phyloP scores from a whole-genome alignment of 306 rosid genomes.

The Purshia tridentata region DNA sequence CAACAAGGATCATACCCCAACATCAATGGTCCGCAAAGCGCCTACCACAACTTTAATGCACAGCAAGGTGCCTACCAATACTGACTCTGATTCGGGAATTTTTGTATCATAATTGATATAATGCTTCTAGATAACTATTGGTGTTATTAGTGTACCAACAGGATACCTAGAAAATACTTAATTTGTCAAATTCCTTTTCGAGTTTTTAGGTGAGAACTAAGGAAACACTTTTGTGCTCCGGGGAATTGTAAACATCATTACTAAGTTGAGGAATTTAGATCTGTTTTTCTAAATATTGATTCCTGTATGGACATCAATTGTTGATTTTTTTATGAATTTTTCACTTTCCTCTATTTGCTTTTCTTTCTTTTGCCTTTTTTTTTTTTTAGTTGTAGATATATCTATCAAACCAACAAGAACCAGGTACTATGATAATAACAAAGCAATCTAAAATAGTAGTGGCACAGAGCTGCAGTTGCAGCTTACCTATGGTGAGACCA shows the following conservation, averaged over 20 bases:
- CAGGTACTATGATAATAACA: neutral
- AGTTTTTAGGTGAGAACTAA: neutral
- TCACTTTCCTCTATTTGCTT: neutral
- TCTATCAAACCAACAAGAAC: neutral
- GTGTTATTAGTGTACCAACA: neutral
- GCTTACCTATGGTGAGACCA: neutral
- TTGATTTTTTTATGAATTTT: neutral
- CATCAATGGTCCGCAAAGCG: slow-evolving; percentile 17
- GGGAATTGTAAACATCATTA: slow-evolving; percentile 1
- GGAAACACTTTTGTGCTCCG: neutral
- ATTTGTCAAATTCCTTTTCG: neutral
- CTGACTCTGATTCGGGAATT: slow-evolving; percentile 9
- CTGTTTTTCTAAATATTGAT: neutral
- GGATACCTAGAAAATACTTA: neutral
- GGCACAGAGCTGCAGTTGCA: neutral
- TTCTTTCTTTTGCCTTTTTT: neutral
- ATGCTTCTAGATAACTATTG: neutral
- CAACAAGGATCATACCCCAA: slow-evolving; percentile 30
- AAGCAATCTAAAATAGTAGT: neutral
- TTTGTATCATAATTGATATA: slow-evolving; percentile 16
- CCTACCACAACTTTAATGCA: slow-evolving; percentile 16
- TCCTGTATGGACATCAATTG: neutral
- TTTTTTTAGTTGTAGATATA: neutral
- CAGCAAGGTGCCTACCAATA: slow-evolving; percentile 25
- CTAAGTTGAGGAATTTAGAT: neutral